Percentiles rank a stretch among this genome's conserved stretches.
Evolutionary conservation across 2,329 filamentous ascomycete species (phyloP).

Genomic region (Diaporthe velutina): DNA sequence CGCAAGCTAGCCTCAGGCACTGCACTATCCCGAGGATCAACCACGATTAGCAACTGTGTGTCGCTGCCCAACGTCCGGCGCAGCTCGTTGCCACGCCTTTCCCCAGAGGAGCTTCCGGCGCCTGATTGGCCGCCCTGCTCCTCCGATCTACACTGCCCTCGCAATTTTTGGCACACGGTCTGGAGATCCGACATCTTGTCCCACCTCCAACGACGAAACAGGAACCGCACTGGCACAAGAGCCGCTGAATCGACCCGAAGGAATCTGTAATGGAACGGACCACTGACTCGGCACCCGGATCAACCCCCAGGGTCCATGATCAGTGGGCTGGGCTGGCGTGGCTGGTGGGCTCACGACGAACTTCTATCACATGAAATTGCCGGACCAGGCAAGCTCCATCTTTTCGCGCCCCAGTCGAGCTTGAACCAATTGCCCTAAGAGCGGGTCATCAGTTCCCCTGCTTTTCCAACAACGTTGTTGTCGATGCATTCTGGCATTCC

Average conservation of each 20-base stretch:
- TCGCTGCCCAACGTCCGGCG: conserved; percentile 27
- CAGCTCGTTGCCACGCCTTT: background rate
- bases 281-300: conserved; percentile 29
- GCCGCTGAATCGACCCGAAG: conserved; percentile 16
- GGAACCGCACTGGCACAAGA: conserved; percentile 10
- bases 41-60: background rate
- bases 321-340: background rate
- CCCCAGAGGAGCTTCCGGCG: background rate
- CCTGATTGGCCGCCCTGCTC: conserved; percentile 26
- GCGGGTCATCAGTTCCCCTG: conserved; percentile 8
- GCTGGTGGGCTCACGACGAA: conserved; percentile 2
- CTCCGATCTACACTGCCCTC: conserved; percentile 26
- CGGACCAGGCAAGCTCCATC: background rate
- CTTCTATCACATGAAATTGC: conserved; percentile 11
- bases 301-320: conserved; percentile 8
- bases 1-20: background rate
- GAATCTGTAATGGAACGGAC: background rate
- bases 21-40: conserved; percentile 18
- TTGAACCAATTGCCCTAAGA: conserved; percentile 14
- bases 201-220: conserved; percentile 13
- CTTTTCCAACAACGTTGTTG: background rate
- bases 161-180: conserved; percentile 25
- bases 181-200: conserved; percentile 28
- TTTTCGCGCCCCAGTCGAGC: background rate
- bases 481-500: background rate